A percentile compares a stretch with the other conserved stretches of the same genome.
These are phyloP conservation scores for Aspergillus novofumigatus DNA, from an alignment of 2,329 filamentous ascomycete genomes.

Conservation along the genomic window DNA sequence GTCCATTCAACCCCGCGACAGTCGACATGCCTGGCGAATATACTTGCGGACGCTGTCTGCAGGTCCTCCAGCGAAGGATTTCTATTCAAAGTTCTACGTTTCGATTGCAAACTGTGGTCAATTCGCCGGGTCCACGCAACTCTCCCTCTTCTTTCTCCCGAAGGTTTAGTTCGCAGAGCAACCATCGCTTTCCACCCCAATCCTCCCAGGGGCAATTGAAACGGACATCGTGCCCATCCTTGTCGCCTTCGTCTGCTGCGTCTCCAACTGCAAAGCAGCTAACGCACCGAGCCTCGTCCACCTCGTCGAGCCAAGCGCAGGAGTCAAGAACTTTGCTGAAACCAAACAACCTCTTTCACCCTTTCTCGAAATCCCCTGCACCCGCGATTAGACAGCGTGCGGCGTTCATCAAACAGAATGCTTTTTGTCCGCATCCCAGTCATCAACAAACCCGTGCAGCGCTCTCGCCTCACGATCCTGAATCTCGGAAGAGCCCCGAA, in stretches of 20 bases:
- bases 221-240: slow-evolving; percentile 7
- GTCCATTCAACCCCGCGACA: not conserved
- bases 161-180: slow-evolving; percentile 26
- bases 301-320: slow-evolving; percentile 19
- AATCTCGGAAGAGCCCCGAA: slow-evolving; percentile 52
- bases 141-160: slow-evolving; percentile 22
- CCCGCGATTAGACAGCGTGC: slow-evolving; percentile 83
- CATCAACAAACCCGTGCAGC: slow-evolving; percentile 73
- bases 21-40: slow-evolving; percentile 37
- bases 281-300: slow-evolving; percentile 23
- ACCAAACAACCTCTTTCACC: slow-evolving; percentile 85
- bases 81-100: slow-evolving; percentile 18
- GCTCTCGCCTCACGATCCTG: slow-evolving; percentile 60
- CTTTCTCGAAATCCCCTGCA: slow-evolving; percentile 83
- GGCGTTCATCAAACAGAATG: slow-evolving; percentile 87
- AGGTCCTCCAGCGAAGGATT: slow-evolving; percentile 30
- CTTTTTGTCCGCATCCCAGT: slow-evolving; percentile 85
- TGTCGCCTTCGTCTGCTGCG: slow-evolving; percentile 2
- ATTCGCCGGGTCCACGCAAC: slow-evolving; percentile 22
- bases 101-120: slow-evolving; percentile 21
- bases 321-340: slow-evolving; percentile 49
- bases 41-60: slow-evolving; percentile 39
- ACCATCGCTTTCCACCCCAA: slow-evolving; percentile 16
- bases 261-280: slow-evolving; percentile 15
- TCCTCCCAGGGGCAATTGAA: slow-evolving; percentile 17